Evolutionary conservation across 129 eudicot species (phyloP).

Genomic region (Daucus carota): DH1_v3.0 NC_030381.2:48545501-48546000

Average conservation of each 20-base stretch:
- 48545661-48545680: too few relatives aligned
- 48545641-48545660: too few relatives aligned
- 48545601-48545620: too few relatives aligned
- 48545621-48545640: too few relatives aligned
- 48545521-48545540: too few relatives aligned
- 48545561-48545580: too few relatives aligned
- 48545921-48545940: not conserved
- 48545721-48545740: too few relatives aligned
- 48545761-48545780: not conserved
- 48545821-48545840: not conserved
- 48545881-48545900: not conserved
- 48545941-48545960: not conserved
- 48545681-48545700: too few relatives aligned
- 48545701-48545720: too few relatives aligned
- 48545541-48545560: too few relatives aligned
- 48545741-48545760: not conserved
- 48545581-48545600: too few relatives aligned
- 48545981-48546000: not conserved
- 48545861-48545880: constrained; percentile 1
- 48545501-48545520: too few relatives aligned
- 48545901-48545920: not conserved
- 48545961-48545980: not conserved
- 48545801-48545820: not conserved
- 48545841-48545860: not conserved
- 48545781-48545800: not conserved